Conservation (phyloP, 768 basidiomycete species). For the Atractiella rhizophila region DNA sequence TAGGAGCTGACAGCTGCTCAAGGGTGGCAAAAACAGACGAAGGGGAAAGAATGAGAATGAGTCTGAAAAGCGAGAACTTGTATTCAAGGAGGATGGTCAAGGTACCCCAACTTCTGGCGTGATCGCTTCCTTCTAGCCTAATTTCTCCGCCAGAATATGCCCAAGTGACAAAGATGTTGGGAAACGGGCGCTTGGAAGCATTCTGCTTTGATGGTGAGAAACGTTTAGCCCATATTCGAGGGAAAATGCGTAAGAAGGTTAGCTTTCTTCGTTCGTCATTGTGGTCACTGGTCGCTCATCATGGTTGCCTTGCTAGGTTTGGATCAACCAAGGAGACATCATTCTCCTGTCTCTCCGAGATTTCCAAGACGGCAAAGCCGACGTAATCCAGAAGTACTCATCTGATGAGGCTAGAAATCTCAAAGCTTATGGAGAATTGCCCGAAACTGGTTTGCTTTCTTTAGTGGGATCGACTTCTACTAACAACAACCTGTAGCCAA, state of each 20-base stretch:
- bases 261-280: conserved; percentile 14
- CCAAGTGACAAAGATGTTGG: conserved; percentile 94
- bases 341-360: conserved; percentile 81
- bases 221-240: conserved; percentile 86
- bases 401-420: conserved; percentile 58
- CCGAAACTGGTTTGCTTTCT: no score
- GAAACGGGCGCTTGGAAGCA: conserved; percentile 87
- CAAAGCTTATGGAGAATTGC: conserved; percentile 90
- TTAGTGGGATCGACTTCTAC: conserved; percentile 24
- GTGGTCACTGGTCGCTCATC: neutral
- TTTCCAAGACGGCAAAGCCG: conserved; percentile 97
- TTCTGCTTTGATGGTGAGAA: conserved; percentile 97
- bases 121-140: neutral
- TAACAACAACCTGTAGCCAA: conserved; percentile 60
- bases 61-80: conserved; percentile 90
- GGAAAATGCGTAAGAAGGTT: conserved; percentile 98
- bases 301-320: conserved; percentile 37
- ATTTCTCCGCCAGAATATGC: conserved; percentile 48
- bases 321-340: conserved; percentile 98
- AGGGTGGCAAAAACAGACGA: conserved; percentile 99
- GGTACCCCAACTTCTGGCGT: conserved; percentile 19
- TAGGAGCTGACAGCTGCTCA: conserved; percentile 7
- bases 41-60: conserved; percentile 99
- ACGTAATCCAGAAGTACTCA: conserved; percentile 97
- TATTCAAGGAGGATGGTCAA: conserved; percentile 95